These are phyloP conservation scores for Ophiostoma ulmi DNA, from an alignment of 2,329 filamentous ascomycete genomes.

Conservation along the genomic window DNA sequence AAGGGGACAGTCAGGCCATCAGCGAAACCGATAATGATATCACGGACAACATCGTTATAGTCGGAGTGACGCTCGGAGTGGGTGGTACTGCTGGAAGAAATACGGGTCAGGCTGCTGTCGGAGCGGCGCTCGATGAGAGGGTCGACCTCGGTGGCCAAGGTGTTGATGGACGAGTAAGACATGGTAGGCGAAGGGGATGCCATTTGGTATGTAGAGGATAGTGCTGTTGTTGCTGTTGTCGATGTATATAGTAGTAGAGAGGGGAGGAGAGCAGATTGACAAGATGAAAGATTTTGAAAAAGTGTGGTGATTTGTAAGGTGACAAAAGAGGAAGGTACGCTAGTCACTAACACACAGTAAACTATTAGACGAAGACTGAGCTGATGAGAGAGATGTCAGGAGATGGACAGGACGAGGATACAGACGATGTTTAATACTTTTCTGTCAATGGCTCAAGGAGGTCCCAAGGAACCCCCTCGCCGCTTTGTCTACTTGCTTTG, in stretches of 20 bases:
- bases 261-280: background rate
- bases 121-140: conserved; percentile 27
- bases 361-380: background rate
- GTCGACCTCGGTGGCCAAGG: conserved; percentile 24
- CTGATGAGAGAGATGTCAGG: background rate
- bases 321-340: conserved; percentile 26
- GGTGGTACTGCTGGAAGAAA: conserved; percentile 22
- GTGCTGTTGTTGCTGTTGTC: background rate
- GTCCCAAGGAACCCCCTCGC: background rate
- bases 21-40: conserved; percentile 70
- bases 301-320: background rate
- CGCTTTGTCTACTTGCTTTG: conserved; percentile 6
- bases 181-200: conserved; percentile 10
- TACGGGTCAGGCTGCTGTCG: conserved; percentile 26
- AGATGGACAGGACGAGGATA: background rate
- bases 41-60: conserved; percentile 48
- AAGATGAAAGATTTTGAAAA: background rate
- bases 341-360: conserved; percentile 24
- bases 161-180: conserved; percentile 20
- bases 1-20: conserved; percentile 78
- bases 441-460: background rate
- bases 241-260: background rate
- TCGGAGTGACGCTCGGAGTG: conserved; percentile 32
- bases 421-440: conserved; percentile 21
- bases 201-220: background rate